Percentiles rank a stretch among this genome's conserved stretches.
Evolutionary conservation across 495 filamentous ascomycete species (phyloP).

Genomic region (Annulohypoxylon nitens): DNA sequence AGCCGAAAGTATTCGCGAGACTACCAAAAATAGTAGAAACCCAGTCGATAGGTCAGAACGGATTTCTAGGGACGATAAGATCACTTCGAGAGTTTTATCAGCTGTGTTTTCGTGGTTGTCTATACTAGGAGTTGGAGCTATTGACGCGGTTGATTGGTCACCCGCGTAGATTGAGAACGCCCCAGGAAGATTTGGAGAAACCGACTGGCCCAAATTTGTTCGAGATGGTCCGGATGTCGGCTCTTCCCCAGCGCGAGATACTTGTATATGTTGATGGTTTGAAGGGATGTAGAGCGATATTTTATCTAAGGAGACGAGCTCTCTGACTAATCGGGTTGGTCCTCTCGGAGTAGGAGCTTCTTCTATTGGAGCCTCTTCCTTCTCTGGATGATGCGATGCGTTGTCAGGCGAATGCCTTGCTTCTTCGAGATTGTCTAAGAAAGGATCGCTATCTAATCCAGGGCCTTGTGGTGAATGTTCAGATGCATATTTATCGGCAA

Average conservation of each 20-base stretch:
- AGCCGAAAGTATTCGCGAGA: slow-evolving; percentile 65
- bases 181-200: slow-evolving; percentile 65
- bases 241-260: slow-evolving; percentile 40
- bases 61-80: slow-evolving; percentile 66
- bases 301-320: slow-evolving; percentile 57
- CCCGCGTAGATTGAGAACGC: slow-evolving; percentile 63
- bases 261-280: slow-evolving; percentile 53
- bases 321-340: slow-evolving; percentile 62
- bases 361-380: slow-evolving; percentile 41
- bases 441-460: slow-evolving; percentile 3
- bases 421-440: slow-evolving; percentile 42
- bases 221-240: slow-evolving; percentile 31
- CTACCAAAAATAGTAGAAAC: slow-evolving; percentile 72
- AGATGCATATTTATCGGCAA: background rate
- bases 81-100: slow-evolving; percentile 65
- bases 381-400: slow-evolving; percentile 2
- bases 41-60: slow-evolving; percentile 78
- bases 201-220: slow-evolving; percentile 48
- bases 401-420: slow-evolving; percentile 30
- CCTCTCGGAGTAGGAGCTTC: slow-evolving; percentile 61
- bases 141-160: slow-evolving; percentile 52
- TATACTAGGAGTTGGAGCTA: slow-evolving; percentile 25
- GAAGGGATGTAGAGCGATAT: slow-evolving; percentile 62
- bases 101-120: slow-evolving; percentile 13
- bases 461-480: background rate